phyloP scores from a whole-genome alignment of 2,329 filamentous ascomycete species.

The Colletotrichum paranaense region DNA sequence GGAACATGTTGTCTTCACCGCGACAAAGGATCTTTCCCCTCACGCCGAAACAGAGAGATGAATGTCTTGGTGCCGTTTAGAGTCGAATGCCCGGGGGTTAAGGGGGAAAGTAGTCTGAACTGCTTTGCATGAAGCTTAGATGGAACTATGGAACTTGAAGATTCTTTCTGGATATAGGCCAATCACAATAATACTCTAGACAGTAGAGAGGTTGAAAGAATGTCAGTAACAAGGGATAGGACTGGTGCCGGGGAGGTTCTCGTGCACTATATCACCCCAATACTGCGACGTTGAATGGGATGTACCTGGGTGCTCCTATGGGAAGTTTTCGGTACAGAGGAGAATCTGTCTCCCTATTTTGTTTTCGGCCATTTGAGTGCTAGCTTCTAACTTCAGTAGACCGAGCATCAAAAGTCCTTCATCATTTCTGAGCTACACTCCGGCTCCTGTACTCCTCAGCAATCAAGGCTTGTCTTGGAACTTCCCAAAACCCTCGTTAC shows the following conservation, averaged over 20 bases:
- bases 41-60: too few relatives aligned
- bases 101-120: neutral
- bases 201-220: neutral
- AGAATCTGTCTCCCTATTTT: too few relatives aligned
- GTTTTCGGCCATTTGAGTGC: too few relatives aligned
- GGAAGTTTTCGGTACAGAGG: too few relatives aligned
- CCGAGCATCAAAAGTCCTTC: neutral
- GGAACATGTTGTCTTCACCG: too few relatives aligned
- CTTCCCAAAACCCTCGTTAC: neutral
- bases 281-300: too few relatives aligned
- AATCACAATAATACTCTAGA: neutral
- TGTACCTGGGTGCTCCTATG: too few relatives aligned
- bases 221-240: neutral
- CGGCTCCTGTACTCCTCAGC: neutral
- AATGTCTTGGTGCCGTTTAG: neutral
- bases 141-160: neutral
- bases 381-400: neutral
- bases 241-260: neutral
- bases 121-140: neutral
- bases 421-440: neutral
- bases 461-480: neutral
- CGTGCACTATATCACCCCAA: too few relatives aligned
- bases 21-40: too few relatives aligned
- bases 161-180: too few relatives aligned
- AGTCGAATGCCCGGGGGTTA: too few relatives aligned